phyloP scores from a whole-genome alignment of 352 stramenopile genomes.

The Phytophthora rubi region DNA sequence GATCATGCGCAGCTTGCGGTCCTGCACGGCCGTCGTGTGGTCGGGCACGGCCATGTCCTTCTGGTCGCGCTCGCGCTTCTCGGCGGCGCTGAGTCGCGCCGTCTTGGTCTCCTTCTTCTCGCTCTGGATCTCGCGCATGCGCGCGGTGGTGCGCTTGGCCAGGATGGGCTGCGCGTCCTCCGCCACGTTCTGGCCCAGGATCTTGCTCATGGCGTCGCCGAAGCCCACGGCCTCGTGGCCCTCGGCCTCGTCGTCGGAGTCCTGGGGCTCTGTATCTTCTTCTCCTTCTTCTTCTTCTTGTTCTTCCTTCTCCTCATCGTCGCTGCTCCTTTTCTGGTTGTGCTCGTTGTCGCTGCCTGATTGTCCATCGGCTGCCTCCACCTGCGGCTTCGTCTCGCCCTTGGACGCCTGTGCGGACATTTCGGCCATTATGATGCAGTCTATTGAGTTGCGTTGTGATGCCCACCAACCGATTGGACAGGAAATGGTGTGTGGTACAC shows the following conservation, averaged over 20 bases:
- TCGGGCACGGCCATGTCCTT: constrained; percentile 80
- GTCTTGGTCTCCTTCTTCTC: constrained; percentile 81
- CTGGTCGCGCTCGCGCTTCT: constrained; percentile 78
- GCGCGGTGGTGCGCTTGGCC: constrained; percentile 81
- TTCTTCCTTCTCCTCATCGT: constrained; percentile 16
- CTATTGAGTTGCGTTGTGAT: background rate
- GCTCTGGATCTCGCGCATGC: constrained; percentile 83
- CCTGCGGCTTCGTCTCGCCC: constrained; percentile 12
- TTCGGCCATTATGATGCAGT: constrained; percentile 16
- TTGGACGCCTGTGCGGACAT: constrained; percentile 7
- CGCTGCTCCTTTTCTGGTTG: background rate
- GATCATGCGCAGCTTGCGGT: constrained; percentile 79
- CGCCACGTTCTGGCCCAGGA: constrained; percentile 76
- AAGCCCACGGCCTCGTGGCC: constrained; percentile 78
- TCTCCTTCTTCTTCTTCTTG: constrained; percentile 29
- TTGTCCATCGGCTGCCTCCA: background rate
- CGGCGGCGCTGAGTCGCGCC: constrained; percentile 66
- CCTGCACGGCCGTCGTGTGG: constrained; percentile 62
- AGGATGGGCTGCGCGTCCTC: constrained; percentile 79
- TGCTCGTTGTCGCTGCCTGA: constrained; percentile 15
- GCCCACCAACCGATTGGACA: constrained; percentile 22
- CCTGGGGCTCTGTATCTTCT: constrained; percentile 25
- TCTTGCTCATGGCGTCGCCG: constrained; percentile 89
- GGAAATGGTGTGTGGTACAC: background rate
- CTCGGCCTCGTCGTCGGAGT: constrained; percentile 37